Base-by-base conservation (phyloP, 2,329 filamentous ascomycete genomes). In the Aphanocladium album region DNA sequence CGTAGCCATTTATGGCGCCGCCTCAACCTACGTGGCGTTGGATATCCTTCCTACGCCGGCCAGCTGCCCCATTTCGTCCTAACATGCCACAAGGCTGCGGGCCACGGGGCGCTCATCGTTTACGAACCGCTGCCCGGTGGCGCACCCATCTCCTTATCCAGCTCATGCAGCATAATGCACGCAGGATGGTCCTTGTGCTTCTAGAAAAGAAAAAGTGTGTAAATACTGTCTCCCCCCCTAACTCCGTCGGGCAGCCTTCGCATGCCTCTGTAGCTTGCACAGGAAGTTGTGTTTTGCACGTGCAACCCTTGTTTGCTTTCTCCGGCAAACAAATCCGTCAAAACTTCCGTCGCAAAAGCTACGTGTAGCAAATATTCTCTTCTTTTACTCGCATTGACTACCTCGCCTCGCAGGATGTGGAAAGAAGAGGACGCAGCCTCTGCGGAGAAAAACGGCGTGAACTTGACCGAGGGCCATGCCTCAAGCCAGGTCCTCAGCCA, bases 241-340 rank as follows among this genome's bases (percentile, higher is more conserved):
- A 9, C 8, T 21, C 6, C 7, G 3, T 14, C 11, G 5, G 37
- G 3, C 17, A 21, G 30, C 30, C 27, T 5, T 12, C 23, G 5
- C 9, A 35, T n/a, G 54, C n/a, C 4, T 37, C 19, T n/a, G 5
- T 30, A n/a, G 35, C 45, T n/a, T 39, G 1, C n/a, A 51, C 37
- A 37, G 35, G 27, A 46, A 8, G 8, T 21, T 19, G 37, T 52
- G 25, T 46, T 12, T n/a, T 43, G n/a, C 56, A 50, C 23, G 55
- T 58, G 46, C 56, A 46, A 45, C 57, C 5, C n/a, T n/a, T 59
- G 57, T 52, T 59, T 59, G 57, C 57, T 51, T 41, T 59, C 46
- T 35, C 27, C 27, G 47, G 35, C 57, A 59, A 52, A 59, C 57
- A 59, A 46, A 52, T 5, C 49, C 7, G 12, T 37, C 30, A 19